Evolutionary conservation across 1,284 basidiomycete species (phyloP).

Genomic region (Leccinum pachyderme): DNA sequence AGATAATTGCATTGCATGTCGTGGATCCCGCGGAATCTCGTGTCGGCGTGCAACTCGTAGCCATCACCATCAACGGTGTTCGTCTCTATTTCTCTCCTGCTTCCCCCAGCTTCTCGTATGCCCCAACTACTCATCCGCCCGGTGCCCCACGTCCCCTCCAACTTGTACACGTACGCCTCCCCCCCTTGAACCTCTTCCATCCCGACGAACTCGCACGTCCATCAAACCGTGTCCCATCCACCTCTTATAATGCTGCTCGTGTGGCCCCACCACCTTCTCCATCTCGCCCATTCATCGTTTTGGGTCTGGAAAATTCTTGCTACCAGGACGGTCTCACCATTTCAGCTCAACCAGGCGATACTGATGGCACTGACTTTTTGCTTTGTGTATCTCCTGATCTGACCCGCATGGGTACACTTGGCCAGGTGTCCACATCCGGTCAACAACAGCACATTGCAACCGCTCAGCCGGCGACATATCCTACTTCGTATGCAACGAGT

Average conservation of each 20-base stretch:
- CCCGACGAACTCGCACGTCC: conserved; percentile 65
- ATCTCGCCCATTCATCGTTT: conserved; percentile 55
- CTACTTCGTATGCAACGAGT: conserved; percentile 39
- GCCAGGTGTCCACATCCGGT: conserved; percentile 50
- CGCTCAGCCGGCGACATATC: conserved; percentile 35
- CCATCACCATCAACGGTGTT: conserved; percentile 75
- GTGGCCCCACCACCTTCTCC: conserved; percentile 40
- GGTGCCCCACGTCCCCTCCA: conserved; percentile 49
- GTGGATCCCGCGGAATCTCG: conserved; percentile 63
- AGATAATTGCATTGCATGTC: conserved; percentile 63
- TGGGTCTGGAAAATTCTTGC: conserved; percentile 54
- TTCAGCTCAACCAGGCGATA: conserved; percentile 68
- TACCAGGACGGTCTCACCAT: conserved; percentile 66
- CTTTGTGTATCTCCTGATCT: conserved; percentile 78
- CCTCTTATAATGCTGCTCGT: conserved; percentile 47
- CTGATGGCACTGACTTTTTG: conserved; percentile 72
- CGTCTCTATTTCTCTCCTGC: conserved; percentile 77
- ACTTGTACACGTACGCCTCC: conserved; percentile 75
- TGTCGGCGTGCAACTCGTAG: conserved; percentile 71
- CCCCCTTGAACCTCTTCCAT: conserved; percentile 72
- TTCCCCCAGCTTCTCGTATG: conserved; percentile 37
- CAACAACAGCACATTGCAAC: conserved; percentile 39
- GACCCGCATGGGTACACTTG: conserved; percentile 61
- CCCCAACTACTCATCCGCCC: conserved; percentile 30
- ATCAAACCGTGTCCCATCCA: conserved; percentile 40